Base-by-base conservation (phyloP, 345 rosid genomes). In the Pistacia vera region DNA sequence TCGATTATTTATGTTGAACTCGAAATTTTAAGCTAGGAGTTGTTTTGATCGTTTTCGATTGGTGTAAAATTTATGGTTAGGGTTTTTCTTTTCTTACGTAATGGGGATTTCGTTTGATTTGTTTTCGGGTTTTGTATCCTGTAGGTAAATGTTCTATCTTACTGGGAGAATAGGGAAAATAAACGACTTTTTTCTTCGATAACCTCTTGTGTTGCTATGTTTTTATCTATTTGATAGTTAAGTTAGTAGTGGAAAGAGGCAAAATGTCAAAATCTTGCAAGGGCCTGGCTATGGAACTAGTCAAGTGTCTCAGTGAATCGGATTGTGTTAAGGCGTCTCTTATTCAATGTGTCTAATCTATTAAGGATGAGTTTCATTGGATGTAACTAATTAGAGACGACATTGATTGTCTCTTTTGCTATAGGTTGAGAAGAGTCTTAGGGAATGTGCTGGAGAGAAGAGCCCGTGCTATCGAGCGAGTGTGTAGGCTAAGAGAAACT, bases 401-500 rank as follows among this genome's bases (percentile, higher is more conserved):
- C n/a, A 17, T 48, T 72, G 14, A 60, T 33, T 36, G 33, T 16
- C 44, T 59, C 18, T 38, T 51, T 22, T 6, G 16, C 38, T 79
- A 28, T 54, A 93, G 97, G 92, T 79, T 25, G 89, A 94, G 85
- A 91, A 91, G 63, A 91, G 96, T 79, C 99, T 3, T 57, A 81
- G 93, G 75, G 99, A 94, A 64, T 97, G 99, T 41, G 93, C 92
- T 5, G 94, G 92, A 69, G 98, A 94, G 85, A 94, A 90, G 74
- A 83, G 83, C 82, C 97, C 99, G 11, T 88, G 80, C 51, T 97
- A 75, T 80, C 97, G 4, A 92, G 90, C 46, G 96, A 94, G 78
- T 94, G 98, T 82, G 97, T 94, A 13, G 99, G 99, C 88, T 97
- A 28, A 85, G 97, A 66, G 97, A 91, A 87, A 94, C 99, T 59